Evolutionary conservation across 2,329 filamentous ascomycete genomes (phyloP), one percentile per base, ranked within the genome.

Genomic region (Magnaporthiopsis incrustans): DNA sequence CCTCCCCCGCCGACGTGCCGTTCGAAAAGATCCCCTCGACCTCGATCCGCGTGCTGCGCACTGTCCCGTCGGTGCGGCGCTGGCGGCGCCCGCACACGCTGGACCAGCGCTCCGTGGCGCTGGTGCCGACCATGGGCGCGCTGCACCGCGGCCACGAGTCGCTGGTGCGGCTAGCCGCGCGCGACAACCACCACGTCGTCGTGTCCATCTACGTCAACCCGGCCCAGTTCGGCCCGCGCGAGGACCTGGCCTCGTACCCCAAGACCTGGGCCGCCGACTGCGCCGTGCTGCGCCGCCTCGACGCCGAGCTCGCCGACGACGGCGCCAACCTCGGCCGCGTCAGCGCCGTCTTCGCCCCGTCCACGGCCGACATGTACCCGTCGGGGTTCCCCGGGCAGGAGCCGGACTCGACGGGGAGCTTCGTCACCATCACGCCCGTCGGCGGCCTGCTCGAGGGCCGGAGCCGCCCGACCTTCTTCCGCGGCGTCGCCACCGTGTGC

Each of bases 71-170:
- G 14, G 79, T 97, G 62, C 90, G 91, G 56, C 76, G 82, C 70
- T 89, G 89, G 80, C 87, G 92, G 50, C 82, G 79, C 27, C 82
- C 86, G 57, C 85, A 92, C 66, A 77, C 86, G 50, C 77, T 86
- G 66, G 82, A 87, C 71, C 84, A 89, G 70, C 85, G 89, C 65
- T 88, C 87, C 59, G 87, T 99, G 65, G 92, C 90, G 65, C 86
- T 99, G 33, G 92, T 99, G 50, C 95, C 95, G 1, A 99, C 95
- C 38, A 98, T 99, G 95, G 95, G 95, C 67, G 95, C 95, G 61
- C 83, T 99, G n/a, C 95, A 99, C 76, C 85, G 87, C 64, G 95
- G 95, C 57, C 95, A 99, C 77, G 77, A 97, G 62, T 90, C 90
- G 4, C 84, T 99, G 27, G 89, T 97, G 71, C 89, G 91, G 65